These are phyloP conservation scores for Pseudogymnoascus sp. DNA, from an alignment of 2,329 filamentous ascomycete species.

Conservation along the genomic window DNA sequence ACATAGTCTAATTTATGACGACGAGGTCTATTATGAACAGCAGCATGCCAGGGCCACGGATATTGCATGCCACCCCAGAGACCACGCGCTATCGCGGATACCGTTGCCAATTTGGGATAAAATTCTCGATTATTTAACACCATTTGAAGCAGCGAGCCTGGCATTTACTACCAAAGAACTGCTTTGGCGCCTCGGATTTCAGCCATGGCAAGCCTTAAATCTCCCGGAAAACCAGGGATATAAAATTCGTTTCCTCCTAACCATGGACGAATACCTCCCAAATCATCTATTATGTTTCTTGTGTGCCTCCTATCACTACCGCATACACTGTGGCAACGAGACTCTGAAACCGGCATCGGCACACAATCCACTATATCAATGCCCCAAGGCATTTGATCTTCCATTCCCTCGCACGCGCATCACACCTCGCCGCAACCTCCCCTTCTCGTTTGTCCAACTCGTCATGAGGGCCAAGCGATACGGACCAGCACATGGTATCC, in stretches of 20 bases:
- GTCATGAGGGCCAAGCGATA: conserved; percentile 41
- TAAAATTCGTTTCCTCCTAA: conserved; percentile 43
- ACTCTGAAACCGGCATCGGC: conserved; percentile 44
- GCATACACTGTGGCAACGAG: conserved; percentile 45
- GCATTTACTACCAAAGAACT: conserved; percentile 42
- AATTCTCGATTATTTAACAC: conserved; percentile 36
- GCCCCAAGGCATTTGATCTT: conserved; percentile 41
- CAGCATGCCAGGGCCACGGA: neutral
- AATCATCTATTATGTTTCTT: conserved; percentile 52
- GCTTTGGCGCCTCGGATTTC: conserved; percentile 34
- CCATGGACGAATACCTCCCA: conserved; percentile 44
- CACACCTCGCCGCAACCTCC: conserved; percentile 45
- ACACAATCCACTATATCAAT: conserved; percentile 48
- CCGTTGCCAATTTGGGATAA: conserved; percentile 36
- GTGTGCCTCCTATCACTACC: conserved; percentile 47
- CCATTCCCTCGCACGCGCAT: conserved; percentile 43
- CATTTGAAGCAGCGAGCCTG: conserved; percentile 41
- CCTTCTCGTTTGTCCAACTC: conserved; percentile 53
- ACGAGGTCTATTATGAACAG: neutral
- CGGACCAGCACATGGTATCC: conserved; percentile 40
- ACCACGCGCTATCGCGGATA: conserved; percentile 1
- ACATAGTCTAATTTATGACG: conserved; percentile 21
- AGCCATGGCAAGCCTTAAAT: conserved; percentile 34
- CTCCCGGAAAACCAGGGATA: conserved; percentile 37
- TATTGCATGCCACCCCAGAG: neutral